Base-by-base conservation (phyloP, 352 stramenopile species). In the Globisporangium ultimum region DNA sequence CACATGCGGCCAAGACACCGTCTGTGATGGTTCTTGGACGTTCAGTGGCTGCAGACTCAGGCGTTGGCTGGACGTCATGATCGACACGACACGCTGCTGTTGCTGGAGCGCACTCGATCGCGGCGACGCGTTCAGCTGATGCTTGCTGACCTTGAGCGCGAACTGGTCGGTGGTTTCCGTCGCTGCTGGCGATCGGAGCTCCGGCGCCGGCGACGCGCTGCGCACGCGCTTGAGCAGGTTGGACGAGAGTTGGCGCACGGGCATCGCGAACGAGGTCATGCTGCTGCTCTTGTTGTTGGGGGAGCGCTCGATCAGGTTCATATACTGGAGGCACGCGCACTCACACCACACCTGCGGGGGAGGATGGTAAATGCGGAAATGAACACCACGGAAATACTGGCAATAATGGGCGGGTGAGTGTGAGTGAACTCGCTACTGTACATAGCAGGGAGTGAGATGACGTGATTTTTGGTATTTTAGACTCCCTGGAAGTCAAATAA, bases 71-170 rank as follows among this genome's bases (percentile, higher is more conserved):
- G 47, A 53, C 13, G 32, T 41, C 47, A 62, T 53, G 56, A 58
- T 52, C 49, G 58, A 48, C 12, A 51, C 42, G 38, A 43, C 42
- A 56, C 17, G 41, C 46, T 64, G 64, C 28, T 24, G 57, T 22
- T 36, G 60, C 46, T 36, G 28, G 28, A 36, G 28, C 12, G 55
- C 36, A 0, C 68, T 55, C 24, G 78, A 73, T 9, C 78, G 80
- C 21, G 80, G 80, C 21, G 80, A 90, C 9, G 76, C 71, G 50
- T 72, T 53, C 42, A 70, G 66, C 34, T 74, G 65, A 54, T 57
- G 76, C 71, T 90, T 90, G 74, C 62, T 72, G 41, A 75, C 74
- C 53, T 90, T 90, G 55, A 80, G 64, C 43, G 20, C 45, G 28
- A 75, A 63, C 42, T 74, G 66, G 63, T 83, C 73, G 64, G 65